Percentiles rank a stretch among this genome's conserved stretches.
Evolutionary conservation across 225 moss, liverwort and hornwort genomes (phyloP).

Genomic region (Rhytidiadelphus loreus): DNA sequence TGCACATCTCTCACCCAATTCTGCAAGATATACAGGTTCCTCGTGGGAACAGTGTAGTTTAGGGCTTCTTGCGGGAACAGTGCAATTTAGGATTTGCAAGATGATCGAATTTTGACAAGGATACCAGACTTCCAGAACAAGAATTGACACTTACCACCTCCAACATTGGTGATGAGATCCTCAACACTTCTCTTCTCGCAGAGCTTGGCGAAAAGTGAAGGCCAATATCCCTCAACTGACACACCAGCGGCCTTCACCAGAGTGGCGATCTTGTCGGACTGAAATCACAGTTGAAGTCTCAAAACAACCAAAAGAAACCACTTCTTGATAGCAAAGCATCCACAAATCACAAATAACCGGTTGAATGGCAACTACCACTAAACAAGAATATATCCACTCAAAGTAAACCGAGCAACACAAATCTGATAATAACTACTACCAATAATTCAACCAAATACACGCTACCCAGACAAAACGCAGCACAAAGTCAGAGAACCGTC

Average conservation of each 20-base stretch:
- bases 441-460: not conserved
- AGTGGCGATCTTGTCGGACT: slow-evolving; percentile 67
- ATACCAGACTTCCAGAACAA: not conserved
- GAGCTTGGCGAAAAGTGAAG: slow-evolving; percentile 68
- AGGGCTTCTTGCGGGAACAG: not conserved
- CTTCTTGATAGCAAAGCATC: not conserved
- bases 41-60: not conserved
- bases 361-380: not conserved
- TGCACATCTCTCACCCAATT: not conserved
- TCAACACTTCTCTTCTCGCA: slow-evolving; percentile 72
- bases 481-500: too few relatives aligned
- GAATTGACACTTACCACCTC: slow-evolving; percentile 32
- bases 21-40: not conserved
- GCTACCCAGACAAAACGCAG: not conserved
- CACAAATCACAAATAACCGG: not conserved
- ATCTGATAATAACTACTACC: not conserved
- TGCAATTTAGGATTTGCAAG: not conserved
- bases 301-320: not conserved
- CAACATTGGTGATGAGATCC: slow-evolving; percentile 74
- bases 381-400: not conserved
- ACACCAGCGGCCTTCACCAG: slow-evolving; percentile 62
- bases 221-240: slow-evolving; percentile 62
- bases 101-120: not conserved
- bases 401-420: not conserved
- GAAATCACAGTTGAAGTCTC: not conserved